Conservation (phyloP, 257 asterid species). For the Nicotiana obtusifolia region DNA sequence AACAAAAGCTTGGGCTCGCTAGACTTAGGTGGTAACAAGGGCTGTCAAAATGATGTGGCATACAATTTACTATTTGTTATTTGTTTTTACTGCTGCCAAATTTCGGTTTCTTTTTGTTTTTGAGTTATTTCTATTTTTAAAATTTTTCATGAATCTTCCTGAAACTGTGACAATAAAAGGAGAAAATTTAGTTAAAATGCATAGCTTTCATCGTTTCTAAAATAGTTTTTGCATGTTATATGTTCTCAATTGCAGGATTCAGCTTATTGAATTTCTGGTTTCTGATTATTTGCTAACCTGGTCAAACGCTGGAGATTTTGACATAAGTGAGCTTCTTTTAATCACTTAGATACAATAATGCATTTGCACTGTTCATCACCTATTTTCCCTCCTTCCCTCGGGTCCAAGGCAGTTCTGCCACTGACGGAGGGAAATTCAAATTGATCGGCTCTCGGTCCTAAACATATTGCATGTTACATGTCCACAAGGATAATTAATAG, state of each 20-base stretch:
- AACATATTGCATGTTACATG: not conserved
- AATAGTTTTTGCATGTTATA: slow-evolving; percentile 5
- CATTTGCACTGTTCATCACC: not conserved
- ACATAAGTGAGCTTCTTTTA: slow-evolving; percentile 43
- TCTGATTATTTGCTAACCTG: slow-evolving; percentile 66
- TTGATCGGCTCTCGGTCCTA: not conserved
- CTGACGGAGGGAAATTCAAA: not conserved
- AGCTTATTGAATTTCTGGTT: slow-evolving; percentile 82
- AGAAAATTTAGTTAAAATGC: not conserved
- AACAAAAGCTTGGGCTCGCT: not conserved
- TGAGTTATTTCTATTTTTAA: not conserved
- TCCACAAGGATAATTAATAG: not conserved
- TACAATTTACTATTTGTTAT: not conserved
- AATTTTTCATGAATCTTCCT: not conserved
- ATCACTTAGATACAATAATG: not conserved
- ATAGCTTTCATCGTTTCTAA: not conserved
- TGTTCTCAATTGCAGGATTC: slow-evolving; percentile 68
- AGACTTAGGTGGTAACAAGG: not conserved
- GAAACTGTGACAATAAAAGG: not conserved
- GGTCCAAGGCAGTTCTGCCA: not conserved
- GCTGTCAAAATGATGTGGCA: not conserved
- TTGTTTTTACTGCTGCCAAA: not conserved
- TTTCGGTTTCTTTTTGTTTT: not conserved
- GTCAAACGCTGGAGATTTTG: slow-evolving; percentile 57
- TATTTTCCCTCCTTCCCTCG: not conserved